Evolutionary conservation across 805 yeast genomes (phyloP).

Genomic region (Nakazawaea pomicola): DNA sequence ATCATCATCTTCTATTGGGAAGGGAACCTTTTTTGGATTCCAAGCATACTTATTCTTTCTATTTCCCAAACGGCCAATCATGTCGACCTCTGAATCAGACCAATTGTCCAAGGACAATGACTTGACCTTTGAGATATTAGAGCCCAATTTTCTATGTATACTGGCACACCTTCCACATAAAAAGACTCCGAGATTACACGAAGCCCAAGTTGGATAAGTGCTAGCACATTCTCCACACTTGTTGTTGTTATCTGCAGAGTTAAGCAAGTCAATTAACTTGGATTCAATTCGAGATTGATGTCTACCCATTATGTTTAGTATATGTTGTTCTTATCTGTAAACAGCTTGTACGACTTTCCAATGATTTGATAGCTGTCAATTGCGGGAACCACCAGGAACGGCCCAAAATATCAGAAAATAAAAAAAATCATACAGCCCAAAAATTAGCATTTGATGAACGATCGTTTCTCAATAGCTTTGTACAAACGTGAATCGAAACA

Average conservation of each 20-base stretch:
- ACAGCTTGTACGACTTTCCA: too few relatives aligned
- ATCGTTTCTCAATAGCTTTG: too few relatives aligned
- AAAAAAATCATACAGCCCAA: too few relatives aligned
- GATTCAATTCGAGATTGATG: conserved; percentile 17
- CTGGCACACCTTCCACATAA: conserved; percentile 85
- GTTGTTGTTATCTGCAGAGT: conserved; percentile 53
- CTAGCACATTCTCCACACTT: conserved; percentile 78
- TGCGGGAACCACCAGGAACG: too few relatives aligned
- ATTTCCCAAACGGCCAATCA: conserved; percentile 48
- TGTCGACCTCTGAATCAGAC: conserved; percentile 51
- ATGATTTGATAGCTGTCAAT: too few relatives aligned
- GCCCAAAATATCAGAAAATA: too few relatives aligned
- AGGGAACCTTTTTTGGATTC: conserved; percentile 65
- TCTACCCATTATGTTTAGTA: conserved; percentile 7
- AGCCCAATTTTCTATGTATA: conserved; percentile 62
- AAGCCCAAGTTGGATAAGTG: conserved; percentile 56
- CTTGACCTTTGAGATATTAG: conserved; percentile 59
- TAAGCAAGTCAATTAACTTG: conserved; percentile 52
- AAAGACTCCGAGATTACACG: conserved; percentile 55
- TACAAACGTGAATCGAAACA: too few relatives aligned
- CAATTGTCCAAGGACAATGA: conserved; percentile 72
- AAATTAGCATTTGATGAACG: too few relatives aligned
- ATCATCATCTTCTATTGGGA: conserved; percentile 73
- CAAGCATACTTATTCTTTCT: conserved; percentile 53
- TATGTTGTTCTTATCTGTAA: background rate